Evolutionary conservation across 2,329 filamentous ascomycete species (phyloP).

Genomic region (Biscogniauxia mediterranea): DNA sequence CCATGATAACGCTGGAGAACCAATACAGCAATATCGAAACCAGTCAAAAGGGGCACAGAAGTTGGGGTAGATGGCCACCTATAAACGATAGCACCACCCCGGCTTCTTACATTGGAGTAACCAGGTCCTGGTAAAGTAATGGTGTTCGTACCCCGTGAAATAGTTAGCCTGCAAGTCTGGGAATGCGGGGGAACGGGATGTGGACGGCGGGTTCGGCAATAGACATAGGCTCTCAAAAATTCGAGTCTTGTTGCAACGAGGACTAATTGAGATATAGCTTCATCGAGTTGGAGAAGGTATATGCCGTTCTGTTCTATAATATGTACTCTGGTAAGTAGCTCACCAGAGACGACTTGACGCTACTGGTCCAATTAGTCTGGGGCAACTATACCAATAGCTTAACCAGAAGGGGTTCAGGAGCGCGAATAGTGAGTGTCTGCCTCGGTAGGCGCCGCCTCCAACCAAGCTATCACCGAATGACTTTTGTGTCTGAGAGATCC

Average conservation of each 20-base stretch:
- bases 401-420: neutral
- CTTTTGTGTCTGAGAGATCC: neutral
- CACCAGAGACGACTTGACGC: neutral
- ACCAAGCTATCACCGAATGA: neutral
- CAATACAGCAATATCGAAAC: neutral
- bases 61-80: neutral
- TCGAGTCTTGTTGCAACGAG: neutral
- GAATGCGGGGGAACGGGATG: neutral
- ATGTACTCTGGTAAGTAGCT: neutral
- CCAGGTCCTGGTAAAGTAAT: neutral
- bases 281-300: neutral
- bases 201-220: neutral
- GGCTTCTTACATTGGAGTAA: neutral
- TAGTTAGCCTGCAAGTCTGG: neutral
- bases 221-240: neutral
- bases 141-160: neutral
- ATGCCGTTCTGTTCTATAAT: neutral
- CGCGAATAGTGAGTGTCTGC: neutral
- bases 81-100: neutral
- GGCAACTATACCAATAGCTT: neutral
- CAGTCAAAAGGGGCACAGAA: neutral
- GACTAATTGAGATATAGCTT: neutral
- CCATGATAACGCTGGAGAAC: constrained; percentile 2
- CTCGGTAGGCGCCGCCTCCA: neutral
- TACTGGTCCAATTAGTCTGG: neutral